Base-by-base conservation (phyloP, 352 stramenopile species). In the Phytophthora multivora region DNA sequence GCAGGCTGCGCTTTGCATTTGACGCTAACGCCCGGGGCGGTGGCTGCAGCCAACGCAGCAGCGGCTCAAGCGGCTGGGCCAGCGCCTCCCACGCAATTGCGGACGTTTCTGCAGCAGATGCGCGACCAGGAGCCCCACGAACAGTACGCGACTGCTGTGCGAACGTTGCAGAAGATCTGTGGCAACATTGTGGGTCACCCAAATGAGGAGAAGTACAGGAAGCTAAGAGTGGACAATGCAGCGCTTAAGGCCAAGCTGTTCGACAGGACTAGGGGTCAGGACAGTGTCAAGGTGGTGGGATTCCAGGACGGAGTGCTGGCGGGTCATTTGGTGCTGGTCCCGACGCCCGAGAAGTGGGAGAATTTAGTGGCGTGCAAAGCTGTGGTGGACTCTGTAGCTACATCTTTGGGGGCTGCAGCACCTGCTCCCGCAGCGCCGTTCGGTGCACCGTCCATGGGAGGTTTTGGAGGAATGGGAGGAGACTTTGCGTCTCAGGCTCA, bases 131-230 rank as follows among this genome's bases (percentile, higher is more conserved):
- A 87, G 38, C 6, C 73, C 3, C 66, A 59, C 0, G 47, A 79
- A 2, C 73, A 71, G 15, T 91, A 79, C 50, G 50, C 69, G 13
- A 72, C 64, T 18, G 79, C 82, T 1, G 60, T 89, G 48, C 76
- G 79, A 55, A 95, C 86, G 42, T 59, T 95, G 51, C 81, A 87
- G 38, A 92, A 91, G 58, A 91, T 95, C 56, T 91, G 83, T 52
- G 73, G 73, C n/a, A 95, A 95, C 56, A 89, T 95, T 36, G 64
- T 91, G 39, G 70, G 26, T 48, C 66, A 93, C 50, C 86, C 86
- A 33, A 83, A 65, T 4, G 86, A 95, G 38, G 75, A 91, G 15
- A 91, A 92, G 61, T 95, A 89, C 71, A 74, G 84, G 13, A 90
- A 88, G 59, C 66, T 95, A 60, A 75, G 86, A 9, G 35, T 89